phyloP scores from a whole-genome alignment of 1,284 basidiomycete genomes.

The Malassezia psittaci region DNA sequence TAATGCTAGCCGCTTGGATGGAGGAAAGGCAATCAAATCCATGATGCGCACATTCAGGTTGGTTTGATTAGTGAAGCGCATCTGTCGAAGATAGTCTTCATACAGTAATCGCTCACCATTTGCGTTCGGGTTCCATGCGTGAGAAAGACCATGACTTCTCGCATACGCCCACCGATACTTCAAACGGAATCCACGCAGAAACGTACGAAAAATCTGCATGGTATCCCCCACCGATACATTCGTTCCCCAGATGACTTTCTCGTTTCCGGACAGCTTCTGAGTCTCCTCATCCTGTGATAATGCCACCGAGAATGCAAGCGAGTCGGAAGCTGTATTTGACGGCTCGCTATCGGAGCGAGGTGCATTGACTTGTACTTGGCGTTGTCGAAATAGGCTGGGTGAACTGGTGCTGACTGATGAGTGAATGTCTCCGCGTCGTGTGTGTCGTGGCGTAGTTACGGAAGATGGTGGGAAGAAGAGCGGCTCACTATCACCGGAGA shows the following conservation, averaged over 20 bases:
- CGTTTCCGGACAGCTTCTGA: slow-evolving; percentile 39
- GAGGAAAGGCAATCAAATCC: slow-evolving; percentile 80
- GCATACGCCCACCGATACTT: slow-evolving; percentile 77
- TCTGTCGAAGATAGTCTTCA: slow-evolving; percentile 69
- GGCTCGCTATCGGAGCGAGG: slow-evolving; percentile 70
- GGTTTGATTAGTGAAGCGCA: slow-evolving; percentile 74
- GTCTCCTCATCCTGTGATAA: slow-evolving; percentile 16
- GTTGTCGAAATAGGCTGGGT: slow-evolving; percentile 23
- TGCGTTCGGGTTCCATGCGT: slow-evolving; percentile 20
- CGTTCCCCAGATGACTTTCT: slow-evolving; percentile 89
- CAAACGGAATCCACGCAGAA: slow-evolving; percentile 80
- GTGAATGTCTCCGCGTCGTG: slow-evolving; percentile 42
- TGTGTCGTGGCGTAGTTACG: slow-evolving; percentile 32
- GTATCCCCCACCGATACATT: slow-evolving; percentile 80
- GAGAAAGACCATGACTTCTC: slow-evolving; percentile 55
- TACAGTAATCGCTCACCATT: slow-evolving; percentile 55
- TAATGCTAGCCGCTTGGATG: slow-evolving; percentile 61
- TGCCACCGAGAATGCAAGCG: slow-evolving; percentile 38
- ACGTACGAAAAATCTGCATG: slow-evolving; percentile 80
- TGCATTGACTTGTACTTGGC: slow-evolving; percentile 5
- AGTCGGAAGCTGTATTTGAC: slow-evolving; percentile 68
- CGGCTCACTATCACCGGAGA: slow-evolving; percentile 25
- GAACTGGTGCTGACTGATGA: slow-evolving; percentile 31
- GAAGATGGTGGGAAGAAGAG: slow-evolving; percentile 45
- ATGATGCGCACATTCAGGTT: slow-evolving; percentile 81